Base-by-base conservation (phyloP, 441 rosid species). In the Brassica hybrid region DNA sequence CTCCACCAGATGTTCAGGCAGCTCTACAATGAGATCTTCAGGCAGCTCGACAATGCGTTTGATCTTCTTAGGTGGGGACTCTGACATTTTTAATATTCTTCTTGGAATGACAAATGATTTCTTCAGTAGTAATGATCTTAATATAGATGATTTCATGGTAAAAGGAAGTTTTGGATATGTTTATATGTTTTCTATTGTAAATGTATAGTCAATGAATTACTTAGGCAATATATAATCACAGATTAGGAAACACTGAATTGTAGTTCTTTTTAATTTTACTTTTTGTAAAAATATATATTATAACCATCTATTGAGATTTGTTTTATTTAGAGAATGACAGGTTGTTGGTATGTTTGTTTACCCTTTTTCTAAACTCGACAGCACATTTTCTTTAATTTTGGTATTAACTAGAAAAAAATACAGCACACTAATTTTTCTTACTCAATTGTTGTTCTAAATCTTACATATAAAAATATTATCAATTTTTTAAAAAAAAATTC, bases 81-180 rank as follows among this genome's bases (percentile, higher is more conserved):
- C 57, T 59, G 25, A 9, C 41, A 59, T 71, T 59, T 71, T 71
- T 21, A 7, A 5, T 57, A n/a, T 18, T 59, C 12, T 57, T 57
- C 21, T 52, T 3, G 19, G 25, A 19, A 18, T 18, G 60, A 56
- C 5, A 11, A 21, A 59, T 5, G 16, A 59, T 59, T 59, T 59
- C 64, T 59, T 59, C 34, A 59, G 17, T 59, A 58, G 62, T 19
- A 10, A 19, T 58, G 62, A 11, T 58, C 4, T 59, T 59, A 11
- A 59, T 59, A 59, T 23, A 59, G 16, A 59, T 21, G 32, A 59
- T 23, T 59, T 21, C 34, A 59, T 21, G 63, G 63, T 23, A 59
- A 11, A 59, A 59, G 16, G 16, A 59, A 25, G 63, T 5, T 21
- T 1, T 59, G 32, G 34, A 59, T 59, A 59, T 58, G 62, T 11